These are phyloP conservation scores for Debaryomycetaceae sp. DNA, from an alignment of 1,139 yeast genomes.

Conservation along the genomic window DNA sequence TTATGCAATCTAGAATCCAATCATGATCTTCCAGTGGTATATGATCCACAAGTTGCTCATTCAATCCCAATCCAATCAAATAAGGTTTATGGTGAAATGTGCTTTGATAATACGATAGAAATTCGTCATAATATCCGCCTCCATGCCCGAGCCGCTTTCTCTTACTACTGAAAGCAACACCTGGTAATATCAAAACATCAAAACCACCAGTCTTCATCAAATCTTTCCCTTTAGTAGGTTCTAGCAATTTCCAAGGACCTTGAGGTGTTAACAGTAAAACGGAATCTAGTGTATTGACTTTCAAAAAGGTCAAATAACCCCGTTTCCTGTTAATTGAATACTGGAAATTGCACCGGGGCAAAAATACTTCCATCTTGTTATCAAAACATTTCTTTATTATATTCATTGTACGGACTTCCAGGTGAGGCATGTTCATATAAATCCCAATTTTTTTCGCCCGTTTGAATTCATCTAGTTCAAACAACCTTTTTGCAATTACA, in stretches of 20 bases:
- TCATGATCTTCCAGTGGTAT: conserved; percentile 76
- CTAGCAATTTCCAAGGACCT: conserved; percentile 66
- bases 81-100: conserved; percentile 34
- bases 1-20: conserved; percentile 56
- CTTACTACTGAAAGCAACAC: conserved; percentile 64
- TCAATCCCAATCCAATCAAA: conserved; percentile 66
- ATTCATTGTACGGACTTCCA: conserved; percentile 56
- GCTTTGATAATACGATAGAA: conserved; percentile 48
- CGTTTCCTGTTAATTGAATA: conserved; percentile 23
- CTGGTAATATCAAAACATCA: conserved; percentile 79
- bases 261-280: conserved; percentile 54
- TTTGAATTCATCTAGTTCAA: conserved; percentile 34
- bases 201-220: conserved; percentile 42
- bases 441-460: conserved; percentile 52
- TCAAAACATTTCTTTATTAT: conserved; percentile 50
- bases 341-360: conserved; percentile 46
- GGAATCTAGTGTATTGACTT: conserved; percentile 38
- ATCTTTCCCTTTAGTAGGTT: conserved; percentile 51
- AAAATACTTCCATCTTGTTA: conserved; percentile 41
- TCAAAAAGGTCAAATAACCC: conserved; percentile 58
- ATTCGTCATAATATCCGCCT: conserved; percentile 88
- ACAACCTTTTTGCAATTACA: conserved; percentile 25
- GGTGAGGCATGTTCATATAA: conserved; percentile 63
- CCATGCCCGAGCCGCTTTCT: conserved; percentile 84
- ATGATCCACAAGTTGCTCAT: conserved; percentile 58